phyloP scores from a whole-genome alignment of 2,329 filamentous ascomycete species.

The Myriangium duriaei region DNA sequence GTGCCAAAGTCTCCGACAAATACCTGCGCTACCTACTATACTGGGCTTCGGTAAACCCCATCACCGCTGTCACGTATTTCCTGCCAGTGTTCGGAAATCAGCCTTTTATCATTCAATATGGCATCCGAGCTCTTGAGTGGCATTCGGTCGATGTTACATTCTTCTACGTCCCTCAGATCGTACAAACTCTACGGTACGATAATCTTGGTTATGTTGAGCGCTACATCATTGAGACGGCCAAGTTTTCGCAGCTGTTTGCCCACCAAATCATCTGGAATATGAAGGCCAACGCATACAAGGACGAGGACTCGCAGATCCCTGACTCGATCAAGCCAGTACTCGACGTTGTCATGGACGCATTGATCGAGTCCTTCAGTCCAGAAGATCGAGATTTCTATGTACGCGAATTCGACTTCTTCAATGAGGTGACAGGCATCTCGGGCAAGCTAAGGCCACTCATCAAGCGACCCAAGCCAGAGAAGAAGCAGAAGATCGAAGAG shows the following conservation, averaged over 20 bases:
- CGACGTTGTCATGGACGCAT: conserved; percentile 74
- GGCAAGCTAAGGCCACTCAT: conserved; percentile 92
- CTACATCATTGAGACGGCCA: conserved; percentile 92
- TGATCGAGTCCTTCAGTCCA: conserved; percentile 69
- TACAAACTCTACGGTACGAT: conserved; percentile 90
- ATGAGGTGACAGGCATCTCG: conserved; percentile 88
- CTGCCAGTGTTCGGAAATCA: conserved; percentile 82
- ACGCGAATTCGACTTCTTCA: conserved; percentile 94
- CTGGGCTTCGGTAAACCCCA: conserved; percentile 85
- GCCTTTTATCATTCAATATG: conserved; percentile 89
- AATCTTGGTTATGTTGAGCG: conserved; percentile 85
- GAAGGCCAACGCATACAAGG: conserved; percentile 97
- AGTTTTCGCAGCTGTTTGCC: conserved; percentile 94
- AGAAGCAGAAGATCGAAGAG: conserved; percentile 98
- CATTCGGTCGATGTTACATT: conserved; percentile 96
- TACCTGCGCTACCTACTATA: conserved; percentile 63
- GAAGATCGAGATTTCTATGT: conserved; percentile 81
- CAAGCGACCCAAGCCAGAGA: conserved; percentile 83
- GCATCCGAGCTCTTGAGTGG: conserved; percentile 85
- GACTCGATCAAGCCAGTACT: conserved; percentile 88
- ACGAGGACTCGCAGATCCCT: conserved; percentile 82
- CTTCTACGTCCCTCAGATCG: conserved; percentile 97
- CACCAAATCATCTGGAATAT: conserved; percentile 99
- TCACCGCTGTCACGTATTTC: conserved; percentile 88
- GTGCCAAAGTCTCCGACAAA: conserved; percentile 12